Conservation (phyloP, 2,329 filamentous ascomycete genomes). For the Amauroascus verrucosus region DNA sequence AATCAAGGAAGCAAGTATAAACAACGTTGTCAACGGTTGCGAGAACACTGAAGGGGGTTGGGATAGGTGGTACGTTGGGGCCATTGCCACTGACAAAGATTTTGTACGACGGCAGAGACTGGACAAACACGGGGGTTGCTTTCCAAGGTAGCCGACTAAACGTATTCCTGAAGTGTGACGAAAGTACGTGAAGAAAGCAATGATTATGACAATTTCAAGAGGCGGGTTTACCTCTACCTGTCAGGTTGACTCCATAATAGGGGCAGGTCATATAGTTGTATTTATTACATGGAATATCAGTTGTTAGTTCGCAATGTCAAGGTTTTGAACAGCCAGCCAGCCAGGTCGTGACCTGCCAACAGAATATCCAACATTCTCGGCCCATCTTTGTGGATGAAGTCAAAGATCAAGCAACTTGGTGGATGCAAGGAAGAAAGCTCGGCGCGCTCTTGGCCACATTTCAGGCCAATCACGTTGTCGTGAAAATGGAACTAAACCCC, state of each 20-base stretch:
- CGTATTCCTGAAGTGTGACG: neutral
- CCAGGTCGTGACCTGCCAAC: neutral
- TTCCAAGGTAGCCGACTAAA: too few species aligned
- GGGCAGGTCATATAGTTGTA: neutral
- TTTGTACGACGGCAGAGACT: neutral
- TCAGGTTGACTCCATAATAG: too few species aligned
- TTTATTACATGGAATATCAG: neutral
- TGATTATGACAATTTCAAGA: too few species aligned
- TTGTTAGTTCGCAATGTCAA: neutral
- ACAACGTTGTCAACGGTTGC: neutral
- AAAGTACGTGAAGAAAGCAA: neutral
- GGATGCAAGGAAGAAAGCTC: neutral
- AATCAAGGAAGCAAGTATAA: neutral
- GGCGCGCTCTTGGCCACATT: neutral
- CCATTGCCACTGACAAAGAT: neutral
- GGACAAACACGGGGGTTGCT: neutral
- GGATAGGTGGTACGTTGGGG: neutral
- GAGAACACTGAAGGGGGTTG: neutral
- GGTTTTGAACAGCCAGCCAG: conserved; percentile 6
- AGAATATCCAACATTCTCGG: neutral
- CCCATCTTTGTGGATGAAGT: neutral
- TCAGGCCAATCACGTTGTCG: neutral
- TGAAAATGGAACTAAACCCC: neutral
- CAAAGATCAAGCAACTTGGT: neutral
- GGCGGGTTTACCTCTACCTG: too few species aligned